Evolutionary conservation across 129 eudicot species (phyloP).

Genomic region (Cynara cardunculus): DNA sequence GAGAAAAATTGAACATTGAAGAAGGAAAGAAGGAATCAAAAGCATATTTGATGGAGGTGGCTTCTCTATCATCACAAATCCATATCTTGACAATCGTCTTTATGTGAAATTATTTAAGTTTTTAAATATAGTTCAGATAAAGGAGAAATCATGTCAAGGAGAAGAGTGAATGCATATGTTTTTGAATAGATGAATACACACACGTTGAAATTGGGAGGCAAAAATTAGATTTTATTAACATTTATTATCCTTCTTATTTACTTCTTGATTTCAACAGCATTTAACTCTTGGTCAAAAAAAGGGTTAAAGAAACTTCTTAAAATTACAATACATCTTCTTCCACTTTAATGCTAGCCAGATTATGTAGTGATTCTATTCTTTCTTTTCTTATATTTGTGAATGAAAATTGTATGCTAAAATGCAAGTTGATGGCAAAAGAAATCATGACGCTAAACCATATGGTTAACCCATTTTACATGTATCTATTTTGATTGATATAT

Average conservation of each 20-base stretch:
- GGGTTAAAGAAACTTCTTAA: background rate
- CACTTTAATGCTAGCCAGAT: background rate
- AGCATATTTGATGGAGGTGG: too few species aligned
- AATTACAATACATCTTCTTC: conserved; percentile 4
- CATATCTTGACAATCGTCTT: too few species aligned
- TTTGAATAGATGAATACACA: background rate
- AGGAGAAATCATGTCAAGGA: too few species aligned
- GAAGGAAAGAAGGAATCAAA: too few species aligned
- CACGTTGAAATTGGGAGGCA: background rate
- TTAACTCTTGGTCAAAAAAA: background rate
- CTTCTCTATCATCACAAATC: too few species aligned
- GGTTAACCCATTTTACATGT: background rate
- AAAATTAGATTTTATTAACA: background rate
- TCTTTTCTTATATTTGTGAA: background rate
- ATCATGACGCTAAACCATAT: background rate
- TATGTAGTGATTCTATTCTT: conserved; percentile 1
- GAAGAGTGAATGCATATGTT: background rate
- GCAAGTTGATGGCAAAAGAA: conserved; percentile 6
- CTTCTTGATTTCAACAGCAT: background rate
- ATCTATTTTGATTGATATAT: background rate
- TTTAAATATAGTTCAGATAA: too few species aligned
- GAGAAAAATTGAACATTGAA: too few species aligned
- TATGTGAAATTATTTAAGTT: too few species aligned
- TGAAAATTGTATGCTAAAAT: background rate
- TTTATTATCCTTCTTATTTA: background rate